Conservation (phyloP, 2,329 filamentous ascomycete species). For the Xylaria hypoxylon region DNA sequence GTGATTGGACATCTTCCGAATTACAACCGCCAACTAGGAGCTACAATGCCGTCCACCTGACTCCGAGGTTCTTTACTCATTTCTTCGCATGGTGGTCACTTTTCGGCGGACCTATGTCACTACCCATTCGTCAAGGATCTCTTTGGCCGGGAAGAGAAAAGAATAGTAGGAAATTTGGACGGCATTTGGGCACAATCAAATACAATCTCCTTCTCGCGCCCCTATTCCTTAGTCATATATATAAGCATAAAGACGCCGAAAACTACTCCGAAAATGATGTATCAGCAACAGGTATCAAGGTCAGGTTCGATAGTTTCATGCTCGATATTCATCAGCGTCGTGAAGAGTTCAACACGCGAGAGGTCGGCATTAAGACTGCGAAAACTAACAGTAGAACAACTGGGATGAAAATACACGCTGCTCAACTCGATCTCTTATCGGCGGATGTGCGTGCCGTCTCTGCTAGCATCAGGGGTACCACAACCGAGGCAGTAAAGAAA, state of each 20-base stretch:
- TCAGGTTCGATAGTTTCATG: conserved; percentile 96
- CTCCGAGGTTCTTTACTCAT: conserved; percentile 95
- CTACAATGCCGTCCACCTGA: conserved; percentile 96
- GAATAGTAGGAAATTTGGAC: conserved; percentile 97
- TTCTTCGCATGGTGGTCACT: conserved; percentile 99
- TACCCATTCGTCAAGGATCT: conserved; percentile 91
- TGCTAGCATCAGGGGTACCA: conserved; percentile 85
- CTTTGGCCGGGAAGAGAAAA: conserved; percentile 95
- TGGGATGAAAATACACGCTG: conserved; percentile 95
- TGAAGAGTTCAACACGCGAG: conserved; percentile 87
- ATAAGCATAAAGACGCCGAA: conserved; percentile 97
- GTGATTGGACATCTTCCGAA: conserved; percentile 85
- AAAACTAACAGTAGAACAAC: conserved; percentile 85
- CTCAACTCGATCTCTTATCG: conserved; percentile 89
- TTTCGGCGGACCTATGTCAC: conserved; percentile 92
- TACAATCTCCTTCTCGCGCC: conserved; percentile 94
- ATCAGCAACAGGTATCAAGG: conserved; percentile 95
- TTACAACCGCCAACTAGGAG: conserved; percentile 79
- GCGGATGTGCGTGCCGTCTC: conserved; percentile 95
- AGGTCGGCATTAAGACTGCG: conserved; percentile 78
- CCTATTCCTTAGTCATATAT: conserved; percentile 94
- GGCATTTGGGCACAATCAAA: conserved; percentile 98
- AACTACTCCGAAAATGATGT: conserved; percentile 81
- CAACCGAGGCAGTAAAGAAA: conserved; percentile 78
- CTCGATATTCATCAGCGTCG: conserved; percentile 93